phyloP scores from a whole-genome alignment of 108 stramenopile genomes.

The Asterionellopsis glacialis region DNA sequence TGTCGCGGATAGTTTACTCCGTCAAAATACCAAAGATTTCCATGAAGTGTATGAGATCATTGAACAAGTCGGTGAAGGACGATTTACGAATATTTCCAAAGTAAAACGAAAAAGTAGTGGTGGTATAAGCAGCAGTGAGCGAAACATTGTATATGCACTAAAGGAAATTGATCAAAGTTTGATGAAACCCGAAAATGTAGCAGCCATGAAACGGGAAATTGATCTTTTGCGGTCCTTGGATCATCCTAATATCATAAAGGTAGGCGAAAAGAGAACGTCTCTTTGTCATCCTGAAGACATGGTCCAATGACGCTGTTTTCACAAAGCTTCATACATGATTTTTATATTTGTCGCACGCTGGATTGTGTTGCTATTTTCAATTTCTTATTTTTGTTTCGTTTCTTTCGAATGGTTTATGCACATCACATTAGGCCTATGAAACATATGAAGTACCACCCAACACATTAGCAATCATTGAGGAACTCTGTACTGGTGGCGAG shows the following conservation, averaged over 20 bases:
- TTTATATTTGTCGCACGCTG: too few relatives aligned
- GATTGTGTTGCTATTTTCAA: too few relatives aligned
- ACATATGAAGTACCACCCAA: constrained; percentile 51
- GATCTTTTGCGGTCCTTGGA: constrained; percentile 49
- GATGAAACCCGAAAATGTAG: not conserved
- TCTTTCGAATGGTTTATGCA: not conserved
- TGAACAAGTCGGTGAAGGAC: constrained; percentile 63
- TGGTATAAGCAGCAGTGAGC: not conserved
- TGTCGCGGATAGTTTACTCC: not conserved
- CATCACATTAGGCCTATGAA: constrained; percentile 28
- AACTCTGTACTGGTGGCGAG: constrained; percentile 60
- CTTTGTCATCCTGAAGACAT: too few relatives aligned
- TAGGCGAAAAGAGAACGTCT: too few relatives aligned
- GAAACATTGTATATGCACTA: not conserved
- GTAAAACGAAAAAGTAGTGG: constrained; percentile 43
- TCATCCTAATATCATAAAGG: constrained; percentile 74
- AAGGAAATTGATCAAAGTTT: not conserved
- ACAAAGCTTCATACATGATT: too few relatives aligned
- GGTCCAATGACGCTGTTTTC: too few relatives aligned
- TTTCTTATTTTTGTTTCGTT: not conserved
- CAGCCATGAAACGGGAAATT: constrained; percentile 60
- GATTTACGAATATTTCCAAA: constrained; percentile 58
- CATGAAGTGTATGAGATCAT: constrained; percentile 37
- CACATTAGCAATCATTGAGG: constrained; percentile 65
- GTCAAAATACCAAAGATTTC: constrained; percentile 32